Base-by-base conservation (phyloP, 441 rosid genomes). In the Hura crepitans region DNA sequence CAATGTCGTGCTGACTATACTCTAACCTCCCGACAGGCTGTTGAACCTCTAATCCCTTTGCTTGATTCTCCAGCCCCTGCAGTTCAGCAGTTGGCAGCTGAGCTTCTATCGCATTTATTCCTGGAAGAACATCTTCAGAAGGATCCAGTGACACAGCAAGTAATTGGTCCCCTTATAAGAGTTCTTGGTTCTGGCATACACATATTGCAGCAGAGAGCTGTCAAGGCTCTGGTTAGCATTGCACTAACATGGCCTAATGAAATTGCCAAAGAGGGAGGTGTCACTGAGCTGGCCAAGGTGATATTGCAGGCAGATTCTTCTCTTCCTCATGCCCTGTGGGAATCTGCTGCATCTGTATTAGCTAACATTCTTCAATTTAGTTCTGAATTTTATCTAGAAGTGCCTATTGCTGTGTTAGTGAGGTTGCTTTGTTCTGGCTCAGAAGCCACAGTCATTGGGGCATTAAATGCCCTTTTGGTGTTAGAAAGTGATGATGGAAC, bases 201-300 rank as follows among this genome's bases (percentile, higher is more conserved):
- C 70, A 84, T 89, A 67, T 76, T 93, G 83, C 99, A 96, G 87
- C 97, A 96, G 88, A 96, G 95, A 86, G 97, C 97, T 67, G 93
- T 93, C 55, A 96, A 93, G 87, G 99, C 98, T 70, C 97, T 93
- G 72, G 92, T 90, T 70, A 87, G 98, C 80, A 85, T 96, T 82
- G 89, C 99, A 22, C 80, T 90, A 17, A 81, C 82, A 18, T 93
- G 98, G 97, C 96, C 99, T 43, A 93, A 91, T 74, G 99, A 92
- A 79, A 91, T 96, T 69, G 98, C 97, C 28, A 93, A 93, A 80
- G 98, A 93, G 78, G 97, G 97, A 56, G 99, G 99, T 63, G 98
- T 93, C 66, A 69, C 75, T 72, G 99, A 96, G 86, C 86, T 93
- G 63, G 92, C 98, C 33, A 93, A 88, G 83, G 96, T 96, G 68